Evolutionary conservation across 805 yeast genomes (phyloP), one percentile per base, ranked within the genome.

Genomic region (Zygoascus ofunaensis): DNA sequence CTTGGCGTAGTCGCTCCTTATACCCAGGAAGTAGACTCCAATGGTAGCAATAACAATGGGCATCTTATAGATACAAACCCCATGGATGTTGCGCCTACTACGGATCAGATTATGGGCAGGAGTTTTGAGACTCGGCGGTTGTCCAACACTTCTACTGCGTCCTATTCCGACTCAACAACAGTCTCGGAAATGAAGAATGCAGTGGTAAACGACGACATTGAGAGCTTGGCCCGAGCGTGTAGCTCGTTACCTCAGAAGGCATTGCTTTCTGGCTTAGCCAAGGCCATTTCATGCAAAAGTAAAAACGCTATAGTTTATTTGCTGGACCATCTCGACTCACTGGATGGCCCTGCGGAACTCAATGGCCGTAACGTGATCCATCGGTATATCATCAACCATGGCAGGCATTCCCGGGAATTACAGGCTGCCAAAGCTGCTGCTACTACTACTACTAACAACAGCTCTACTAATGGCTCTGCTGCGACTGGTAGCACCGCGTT

Each of bases 301-400:
- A 68, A 63, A 37, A 61, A 66, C 21, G 79, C 87, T 57, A 77
- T 85, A 47, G 81, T 73, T 49, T 61, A 55, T n/a, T 56, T 82
- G 32, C 64, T 82, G 42, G 20, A 34, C 5, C 69, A 65, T 21
- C 69, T 79, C 35, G 75, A 76, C 5, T 68, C 72, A 10, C 60
- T 80, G 20, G 68, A 73, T 38, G 92, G 85, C 53, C 69, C 79
- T 0, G 65, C 77, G 5, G 96, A 87, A 55, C 77, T 89, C 37
- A 79, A 82, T 44, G 85, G 85, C 15, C 72, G 96, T 52, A 89
- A 84, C 58, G 80, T 89, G 55, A 74, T 89, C 55, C 97, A 89
- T 60, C 86, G 85, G 51, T 82, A 80, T 55, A 78, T 89, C 20
- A 79, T 89, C 44, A 74, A 82, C 5, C 70, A 83, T 45, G 95